A percentile compares a stretch with the other conserved stretches of the same genome.
Evolutionary conservation across 2,329 filamentous ascomycete species (phyloP).

Genomic region (Phaeosphaeria sp.): DNA sequence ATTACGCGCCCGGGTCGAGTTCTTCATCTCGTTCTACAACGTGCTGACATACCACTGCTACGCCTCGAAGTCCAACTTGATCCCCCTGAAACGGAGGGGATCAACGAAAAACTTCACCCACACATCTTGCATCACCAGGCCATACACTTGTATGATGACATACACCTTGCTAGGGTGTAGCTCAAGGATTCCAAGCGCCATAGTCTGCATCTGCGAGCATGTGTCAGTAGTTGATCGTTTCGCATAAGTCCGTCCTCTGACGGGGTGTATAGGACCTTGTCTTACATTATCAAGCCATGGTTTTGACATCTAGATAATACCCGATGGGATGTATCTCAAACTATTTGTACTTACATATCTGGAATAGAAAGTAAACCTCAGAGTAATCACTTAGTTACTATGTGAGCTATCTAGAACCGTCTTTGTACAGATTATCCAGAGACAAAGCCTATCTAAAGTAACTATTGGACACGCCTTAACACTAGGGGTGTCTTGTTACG

Average conservation of each 20-base stretch:
- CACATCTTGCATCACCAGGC: conserved; percentile 7
- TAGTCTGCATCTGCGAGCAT: conserved; percentile 3
- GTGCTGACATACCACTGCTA: conserved; percentile 10
- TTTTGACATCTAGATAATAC: conserved; percentile 62
- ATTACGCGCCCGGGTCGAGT: no score
- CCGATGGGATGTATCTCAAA: conserved; percentile 37
- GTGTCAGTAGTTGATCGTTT: not conserved
- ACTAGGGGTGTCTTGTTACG: no score
- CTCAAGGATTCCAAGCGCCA: conserved; percentile 60
- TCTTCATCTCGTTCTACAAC: not conserved
- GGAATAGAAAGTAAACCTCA: conserved; percentile 28
- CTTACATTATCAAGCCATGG: conserved; percentile 48
- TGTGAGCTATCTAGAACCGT: conserved; percentile 46
- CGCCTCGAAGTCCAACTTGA: conserved; percentile 8
- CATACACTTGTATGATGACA: conserved; percentile 14
- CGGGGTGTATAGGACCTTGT: conserved; percentile 51
- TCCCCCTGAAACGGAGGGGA: conserved; percentile 9
- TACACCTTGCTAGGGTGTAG: conserved; percentile 55
- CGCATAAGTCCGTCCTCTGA: not conserved
- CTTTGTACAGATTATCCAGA: no score
- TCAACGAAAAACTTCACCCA: conserved; percentile 12
- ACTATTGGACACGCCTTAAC: no score
- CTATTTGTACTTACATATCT: conserved; percentile 31
- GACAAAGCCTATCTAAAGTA: no score
- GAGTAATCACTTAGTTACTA: conserved; percentile 30